Evolutionary conservation across 1,284 basidiomycete species (phyloP).

Genomic region (Sporisorium sorghi): DNA sequence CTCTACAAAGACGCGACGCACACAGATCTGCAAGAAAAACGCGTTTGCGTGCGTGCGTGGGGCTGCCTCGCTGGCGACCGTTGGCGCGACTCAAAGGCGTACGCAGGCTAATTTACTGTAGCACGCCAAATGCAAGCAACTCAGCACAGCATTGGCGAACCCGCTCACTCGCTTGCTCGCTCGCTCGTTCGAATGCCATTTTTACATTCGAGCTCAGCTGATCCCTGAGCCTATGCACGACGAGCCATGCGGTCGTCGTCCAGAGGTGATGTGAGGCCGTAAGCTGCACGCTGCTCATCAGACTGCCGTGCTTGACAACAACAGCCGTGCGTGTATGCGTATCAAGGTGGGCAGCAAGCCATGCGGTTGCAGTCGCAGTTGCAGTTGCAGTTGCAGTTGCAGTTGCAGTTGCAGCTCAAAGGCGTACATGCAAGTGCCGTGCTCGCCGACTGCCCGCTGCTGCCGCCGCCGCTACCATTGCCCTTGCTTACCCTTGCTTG

Average conservation of each 20-base stretch:
- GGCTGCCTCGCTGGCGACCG: conserved; percentile 7
- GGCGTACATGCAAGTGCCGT: background rate
- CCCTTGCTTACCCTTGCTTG: too few relatives aligned
- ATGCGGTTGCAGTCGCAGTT: background rate
- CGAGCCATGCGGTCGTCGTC: too few relatives aligned
- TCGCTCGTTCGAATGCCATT: too few relatives aligned
- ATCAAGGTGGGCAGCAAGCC: background rate
- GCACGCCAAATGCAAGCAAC: too few relatives aligned
- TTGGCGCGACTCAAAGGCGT: background rate
- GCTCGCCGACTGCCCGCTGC: background rate
- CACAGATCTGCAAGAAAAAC: background rate
- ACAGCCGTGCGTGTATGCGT: background rate
- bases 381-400: background rate
- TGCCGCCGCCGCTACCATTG: background rate
- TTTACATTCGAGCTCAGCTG: background rate
- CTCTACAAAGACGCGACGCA: background rate
- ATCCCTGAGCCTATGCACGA: too few relatives aligned
- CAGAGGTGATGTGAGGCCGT: background rate
- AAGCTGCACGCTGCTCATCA: background rate
- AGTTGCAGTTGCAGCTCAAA: too few relatives aligned
- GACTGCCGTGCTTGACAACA: background rate
- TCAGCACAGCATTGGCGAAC: too few relatives aligned
- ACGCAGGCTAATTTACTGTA: background rate
- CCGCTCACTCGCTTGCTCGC: too few relatives aligned
- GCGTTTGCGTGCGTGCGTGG: background rate